A percentile compares a stretch with the other conserved stretches of the same genome.
These are phyloP conservation scores for Byssoonygena ceratinophila DNA, from an alignment of 2,329 filamentous ascomycete genomes.

Conservation along the genomic window DNA sequence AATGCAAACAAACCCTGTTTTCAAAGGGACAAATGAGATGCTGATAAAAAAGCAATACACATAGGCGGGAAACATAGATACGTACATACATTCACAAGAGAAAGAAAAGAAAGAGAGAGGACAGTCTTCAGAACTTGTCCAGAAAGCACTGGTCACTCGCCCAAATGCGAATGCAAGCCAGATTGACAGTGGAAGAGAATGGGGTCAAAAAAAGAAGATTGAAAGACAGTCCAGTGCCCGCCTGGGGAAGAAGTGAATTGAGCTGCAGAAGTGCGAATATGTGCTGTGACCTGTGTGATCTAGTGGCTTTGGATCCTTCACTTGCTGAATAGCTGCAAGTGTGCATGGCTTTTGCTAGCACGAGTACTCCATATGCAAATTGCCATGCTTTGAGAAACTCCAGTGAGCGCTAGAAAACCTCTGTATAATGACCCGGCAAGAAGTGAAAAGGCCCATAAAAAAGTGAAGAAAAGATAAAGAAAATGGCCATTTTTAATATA, in stretches of 20 bases:
- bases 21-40: neutral
- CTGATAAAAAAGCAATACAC: neutral
- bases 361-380: neutral
- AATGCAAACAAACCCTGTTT: neutral
- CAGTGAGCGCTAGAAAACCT: neutral
- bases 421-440: neutral
- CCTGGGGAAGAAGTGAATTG: neutral
- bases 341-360: neutral
- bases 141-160: neutral
- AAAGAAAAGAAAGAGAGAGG: neutral
- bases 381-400: neutral
- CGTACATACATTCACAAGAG: neutral
- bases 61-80: conserved; percentile 4
- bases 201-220: neutral
- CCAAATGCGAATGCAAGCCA: too few species aligned
- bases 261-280: neutral
- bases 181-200: neutral
- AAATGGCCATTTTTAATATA: neutral
- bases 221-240: neutral
- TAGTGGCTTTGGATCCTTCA: neutral
- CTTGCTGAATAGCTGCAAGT: neutral
- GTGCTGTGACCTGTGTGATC: neutral
- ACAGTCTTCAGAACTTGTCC: neutral
- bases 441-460: conserved; percentile 1
- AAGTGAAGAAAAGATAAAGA: neutral